Percentiles rank a stretch among this genome's conserved stretches.
Conservation (phyloP, 164 flowering plant species). For the Santalum album region DNA sequence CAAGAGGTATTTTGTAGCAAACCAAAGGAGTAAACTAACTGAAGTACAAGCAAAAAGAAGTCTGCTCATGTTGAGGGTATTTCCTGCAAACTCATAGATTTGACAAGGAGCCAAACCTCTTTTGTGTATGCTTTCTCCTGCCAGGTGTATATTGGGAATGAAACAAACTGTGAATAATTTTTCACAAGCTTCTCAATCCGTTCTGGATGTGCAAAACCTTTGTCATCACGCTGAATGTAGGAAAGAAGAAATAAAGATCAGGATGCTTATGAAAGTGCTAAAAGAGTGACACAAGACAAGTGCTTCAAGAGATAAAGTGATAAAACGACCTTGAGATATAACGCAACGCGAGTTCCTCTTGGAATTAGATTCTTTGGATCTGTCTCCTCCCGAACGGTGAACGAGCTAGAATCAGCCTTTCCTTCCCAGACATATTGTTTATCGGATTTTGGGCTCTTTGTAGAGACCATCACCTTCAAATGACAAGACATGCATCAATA, state of each 20-base stretch:
- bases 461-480: conserved; percentile 75
- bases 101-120: conserved; percentile 57
- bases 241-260: background rate
- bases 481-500: conserved; percentile 1
- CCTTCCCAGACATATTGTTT: conserved; percentile 98
- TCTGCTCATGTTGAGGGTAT: too few relatives aligned
- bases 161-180: conserved; percentile 93
- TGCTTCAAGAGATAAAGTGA: background rate
- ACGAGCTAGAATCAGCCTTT: conserved; percentile 85
- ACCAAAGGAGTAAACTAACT: too few relatives aligned
- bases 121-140: conserved; percentile 88
- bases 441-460: conserved; percentile 93
- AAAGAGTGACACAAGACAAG: background rate
- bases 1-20: too few relatives aligned
- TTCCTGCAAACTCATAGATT: background rate
- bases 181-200: conserved; percentile 81
- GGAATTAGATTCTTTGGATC: conserved; percentile 78
- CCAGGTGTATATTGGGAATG: conserved; percentile 96
- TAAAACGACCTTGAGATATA: conserved; percentile 69
- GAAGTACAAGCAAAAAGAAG: too few relatives aligned
- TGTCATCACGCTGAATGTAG: conserved; percentile 65
- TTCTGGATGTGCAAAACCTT: conserved; percentile 90
- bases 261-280: background rate
- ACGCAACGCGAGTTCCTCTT: conserved; percentile 81
- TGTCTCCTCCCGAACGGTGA: conserved; percentile 79